Evolutionary conservation across 164 flowering plant species (phyloP).

Genomic region (Santalum album): DNA sequence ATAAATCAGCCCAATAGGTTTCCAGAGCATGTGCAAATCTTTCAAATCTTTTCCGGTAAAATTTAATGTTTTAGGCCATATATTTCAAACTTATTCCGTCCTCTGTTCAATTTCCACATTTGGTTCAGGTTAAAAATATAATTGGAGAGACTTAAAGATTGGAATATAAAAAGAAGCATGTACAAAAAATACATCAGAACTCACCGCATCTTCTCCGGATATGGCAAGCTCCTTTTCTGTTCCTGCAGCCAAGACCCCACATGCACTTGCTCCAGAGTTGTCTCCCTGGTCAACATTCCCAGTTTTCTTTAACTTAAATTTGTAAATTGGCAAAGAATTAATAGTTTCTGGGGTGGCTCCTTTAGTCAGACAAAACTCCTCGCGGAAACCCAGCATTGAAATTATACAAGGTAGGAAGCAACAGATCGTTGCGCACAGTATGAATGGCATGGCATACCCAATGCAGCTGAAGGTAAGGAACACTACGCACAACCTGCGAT

Average conservation of each 20-base stretch:
- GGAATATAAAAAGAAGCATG: too few species aligned
- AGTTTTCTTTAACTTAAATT: conserved; percentile 5
- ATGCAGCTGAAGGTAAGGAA: conserved; percentile 7
- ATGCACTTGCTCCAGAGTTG: conserved; percentile 1
- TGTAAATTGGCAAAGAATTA: conserved; percentile 2
- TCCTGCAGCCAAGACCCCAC: conserved; percentile 8
- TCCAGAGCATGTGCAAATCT: too few species aligned
- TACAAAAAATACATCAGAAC: not conserved
- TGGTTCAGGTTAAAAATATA: too few species aligned
- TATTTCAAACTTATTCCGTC: too few species aligned
- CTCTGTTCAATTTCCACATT: too few species aligned
- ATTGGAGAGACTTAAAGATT: too few species aligned
- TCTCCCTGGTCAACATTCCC: not conserved
- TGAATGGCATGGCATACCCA: conserved; percentile 5
- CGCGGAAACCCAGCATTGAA: not conserved
- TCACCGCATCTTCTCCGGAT: conserved; percentile 8
- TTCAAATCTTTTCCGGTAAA: too few species aligned
- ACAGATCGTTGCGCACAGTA: conserved; percentile 1
- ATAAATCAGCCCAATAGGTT: too few species aligned
- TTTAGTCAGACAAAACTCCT: not conserved
- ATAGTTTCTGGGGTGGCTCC: conserved; percentile 5
- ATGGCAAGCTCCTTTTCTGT: conserved; percentile 2
- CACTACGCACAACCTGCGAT: conserved; percentile 5
- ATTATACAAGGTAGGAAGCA: conserved; percentile 3
- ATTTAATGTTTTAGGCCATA: too few species aligned